Conservation (phyloP, 257 asterid genomes). For the Galeopsis tetrahit region DNA sequence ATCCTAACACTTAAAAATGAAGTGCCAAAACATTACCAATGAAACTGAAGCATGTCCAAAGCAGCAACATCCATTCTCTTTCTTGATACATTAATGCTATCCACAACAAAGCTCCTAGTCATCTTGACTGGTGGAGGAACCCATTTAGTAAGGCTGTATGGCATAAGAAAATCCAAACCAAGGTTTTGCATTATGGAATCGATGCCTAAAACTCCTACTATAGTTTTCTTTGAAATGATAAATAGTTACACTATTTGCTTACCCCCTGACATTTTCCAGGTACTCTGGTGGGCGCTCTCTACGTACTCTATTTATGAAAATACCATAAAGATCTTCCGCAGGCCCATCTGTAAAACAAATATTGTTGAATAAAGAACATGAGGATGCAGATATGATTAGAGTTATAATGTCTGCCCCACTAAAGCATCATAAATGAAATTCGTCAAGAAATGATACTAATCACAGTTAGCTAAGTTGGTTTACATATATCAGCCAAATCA, state of each 20-base stretch:
- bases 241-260: conserved; percentile 31
- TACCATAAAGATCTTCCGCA: conserved; percentile 96
- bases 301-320: conserved; percentile 89
- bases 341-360: conserved; percentile 77
- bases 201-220: not conserved
- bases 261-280: conserved; percentile 90
- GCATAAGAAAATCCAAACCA: conserved; percentile 25
- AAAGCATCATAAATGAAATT: conserved; percentile 7
- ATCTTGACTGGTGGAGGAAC: conserved; percentile 99
- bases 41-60: conserved; percentile 99
- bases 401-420: not conserved
- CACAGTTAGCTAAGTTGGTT: conserved; percentile 20
- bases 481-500: conserved; percentile 87
- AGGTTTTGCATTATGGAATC: conserved; percentile 2
- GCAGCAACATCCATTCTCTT: conserved; percentile 94
- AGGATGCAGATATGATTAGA: not conserved
- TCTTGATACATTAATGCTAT: conserved; percentile 77
- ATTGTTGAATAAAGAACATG: conserved; percentile 15
- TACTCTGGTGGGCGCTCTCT: conserved; percentile 94
- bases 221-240: not conserved
- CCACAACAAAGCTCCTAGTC: conserved; percentile 77
- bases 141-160: conserved; percentile 92
- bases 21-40: conserved; percentile 60
- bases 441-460: conserved; percentile 21
- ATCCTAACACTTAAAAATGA: not conserved